phyloP scores from a whole-genome alignment of 495 filamentous ascomycete genomes.

The Penicillium lividum region DNA sequence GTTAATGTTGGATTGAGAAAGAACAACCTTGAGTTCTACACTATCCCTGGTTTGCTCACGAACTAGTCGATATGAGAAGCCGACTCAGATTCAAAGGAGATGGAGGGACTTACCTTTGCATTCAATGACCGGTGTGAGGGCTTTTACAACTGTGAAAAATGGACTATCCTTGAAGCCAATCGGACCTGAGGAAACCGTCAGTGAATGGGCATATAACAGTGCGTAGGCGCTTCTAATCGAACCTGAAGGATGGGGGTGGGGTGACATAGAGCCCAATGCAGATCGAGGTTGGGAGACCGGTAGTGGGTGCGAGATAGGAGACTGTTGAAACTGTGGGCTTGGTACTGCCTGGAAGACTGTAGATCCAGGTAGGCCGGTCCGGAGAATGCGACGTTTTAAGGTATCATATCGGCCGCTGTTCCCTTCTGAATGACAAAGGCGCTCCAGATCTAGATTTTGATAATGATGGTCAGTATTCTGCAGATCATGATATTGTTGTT shows the following conservation, averaged over 20 bases:
- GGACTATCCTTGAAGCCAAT: constrained; percentile 72
- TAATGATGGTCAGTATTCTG: neutral
- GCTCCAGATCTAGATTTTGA: constrained; percentile 36
- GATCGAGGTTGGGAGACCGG: constrained; percentile 31
- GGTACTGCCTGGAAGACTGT: constrained; percentile 25
- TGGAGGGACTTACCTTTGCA: constrained; percentile 63
- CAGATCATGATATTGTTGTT: neutral
- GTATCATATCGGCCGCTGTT: constrained; percentile 35
- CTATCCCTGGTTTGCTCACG: constrained; percentile 55
- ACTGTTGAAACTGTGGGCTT: constrained; percentile 29
- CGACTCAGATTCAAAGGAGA: constrained; percentile 17
- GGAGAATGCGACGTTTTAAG: constrained; percentile 34
- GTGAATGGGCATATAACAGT: neutral
- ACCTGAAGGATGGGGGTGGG: constrained; percentile 39
- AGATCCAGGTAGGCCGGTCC: constrained; percentile 32
- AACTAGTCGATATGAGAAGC: constrained; percentile 34
- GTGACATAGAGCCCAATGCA: constrained; percentile 32
- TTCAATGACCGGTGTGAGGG: constrained; percentile 60
- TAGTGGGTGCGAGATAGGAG: constrained; percentile 25
- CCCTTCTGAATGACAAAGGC: constrained; percentile 32
- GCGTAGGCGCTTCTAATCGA: neutral
- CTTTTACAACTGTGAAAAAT: constrained; percentile 66
- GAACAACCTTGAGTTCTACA: constrained; percentile 54
- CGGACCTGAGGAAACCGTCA: constrained; percentile 26
- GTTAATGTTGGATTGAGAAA: constrained; percentile 48